Percentiles rank a stretch among this genome's conserved stretches.
These are phyloP conservation scores for Trametes gibbosa DNA, from an alignment of 768 basidiomycete genomes.

Conservation along the genomic window DNA sequence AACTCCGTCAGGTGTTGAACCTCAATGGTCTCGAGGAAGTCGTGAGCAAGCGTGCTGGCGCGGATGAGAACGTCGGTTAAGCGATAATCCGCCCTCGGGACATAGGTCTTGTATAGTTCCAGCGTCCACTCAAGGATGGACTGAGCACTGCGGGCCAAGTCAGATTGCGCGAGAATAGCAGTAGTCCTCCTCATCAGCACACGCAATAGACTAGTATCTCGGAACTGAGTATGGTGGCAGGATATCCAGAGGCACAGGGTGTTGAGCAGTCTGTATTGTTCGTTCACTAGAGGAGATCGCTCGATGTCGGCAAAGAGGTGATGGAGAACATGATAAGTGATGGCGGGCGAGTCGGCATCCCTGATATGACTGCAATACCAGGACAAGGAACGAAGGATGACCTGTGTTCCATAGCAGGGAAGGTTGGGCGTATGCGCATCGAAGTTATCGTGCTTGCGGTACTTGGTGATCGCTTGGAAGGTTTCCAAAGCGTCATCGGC, in stretches of 20 bases:
- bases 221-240: slow-evolving; percentile 52
- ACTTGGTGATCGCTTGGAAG: slow-evolving; percentile 52
- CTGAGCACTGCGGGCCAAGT: slow-evolving; percentile 66
- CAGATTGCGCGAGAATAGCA: slow-evolving; percentile 62
- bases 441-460: slow-evolving; percentile 49
- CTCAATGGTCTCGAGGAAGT: slow-evolving; percentile 40
- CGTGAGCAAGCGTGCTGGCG: slow-evolving; percentile 59
- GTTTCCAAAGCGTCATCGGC: slow-evolving; percentile 36
- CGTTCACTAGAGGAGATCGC: slow-evolving; percentile 71
- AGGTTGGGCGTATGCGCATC: slow-evolving; percentile 62
- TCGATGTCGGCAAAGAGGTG: slow-evolving; percentile 68
- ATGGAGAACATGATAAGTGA: slow-evolving; percentile 76
- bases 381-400: slow-evolving; percentile 51
- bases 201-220: slow-evolving; percentile 59
- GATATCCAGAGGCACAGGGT: slow-evolving; percentile 74
- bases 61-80: slow-evolving; percentile 69
- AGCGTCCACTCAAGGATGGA: slow-evolving; percentile 82
- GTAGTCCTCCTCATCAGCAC: slow-evolving; percentile 66
- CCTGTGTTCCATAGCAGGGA: slow-evolving; percentile 51
- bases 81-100: slow-evolving; percentile 42
- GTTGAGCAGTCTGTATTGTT: slow-evolving; percentile 75
- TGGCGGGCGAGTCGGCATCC: slow-evolving; percentile 47
- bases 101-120: slow-evolving; percentile 40
- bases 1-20: slow-evolving; percentile 32
- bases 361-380: slow-evolving; percentile 54